A percentile compares a stretch with the other conserved stretches of the same genome.
Evolutionary conservation across 352 stramenopile species (phyloP).

Genomic region (Pythium diclinum): DNA sequence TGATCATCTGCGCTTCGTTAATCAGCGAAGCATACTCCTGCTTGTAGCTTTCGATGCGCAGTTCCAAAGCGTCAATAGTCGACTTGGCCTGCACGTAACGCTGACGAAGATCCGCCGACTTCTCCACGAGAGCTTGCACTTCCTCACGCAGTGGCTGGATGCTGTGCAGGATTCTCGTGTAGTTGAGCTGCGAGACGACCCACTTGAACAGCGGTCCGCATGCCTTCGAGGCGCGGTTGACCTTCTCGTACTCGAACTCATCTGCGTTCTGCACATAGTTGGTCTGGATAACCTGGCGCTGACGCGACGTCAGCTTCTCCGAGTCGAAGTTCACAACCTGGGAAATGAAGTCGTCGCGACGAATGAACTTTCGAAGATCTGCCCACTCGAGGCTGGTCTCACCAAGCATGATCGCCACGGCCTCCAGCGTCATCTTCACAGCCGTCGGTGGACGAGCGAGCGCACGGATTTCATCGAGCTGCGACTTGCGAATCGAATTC

Average conservation of each 20-base stretch:
- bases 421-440: slow-evolving; percentile 96
- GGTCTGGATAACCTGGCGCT: slow-evolving; percentile 93
- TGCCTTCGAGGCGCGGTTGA: slow-evolving; percentile 93
- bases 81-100: slow-evolving; percentile 91
- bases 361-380: slow-evolving; percentile 97
- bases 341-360: slow-evolving; percentile 98
- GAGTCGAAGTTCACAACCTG: slow-evolving; percentile 99
- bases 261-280: slow-evolving; percentile 95
- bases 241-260: slow-evolving; percentile 90
- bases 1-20: slow-evolving; percentile 97
- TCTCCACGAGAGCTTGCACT: slow-evolving; percentile 96
- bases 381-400: slow-evolving; percentile 96
- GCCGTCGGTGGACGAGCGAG: slow-evolving; percentile 94
- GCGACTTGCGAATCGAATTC: slow-evolving; percentile 97
- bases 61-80: slow-evolving; percentile 94
- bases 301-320: slow-evolving; percentile 92
- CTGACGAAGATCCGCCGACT: slow-evolving; percentile 89
- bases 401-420: slow-evolving; percentile 98
- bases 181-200: slow-evolving; percentile 98
- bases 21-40: slow-evolving; percentile 98
- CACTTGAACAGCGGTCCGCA: slow-evolving; percentile 99
- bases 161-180: slow-evolving; percentile 97
- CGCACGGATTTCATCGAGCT: slow-evolving; percentile 98
- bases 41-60: slow-evolving; percentile 98
- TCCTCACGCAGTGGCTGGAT: slow-evolving; percentile 98